Percentiles rank a stretch among this genome's conserved stretches.
Conservation (phyloP, 768 basidiomycete genomes). For the Phaeotremella fagi region DNA sequence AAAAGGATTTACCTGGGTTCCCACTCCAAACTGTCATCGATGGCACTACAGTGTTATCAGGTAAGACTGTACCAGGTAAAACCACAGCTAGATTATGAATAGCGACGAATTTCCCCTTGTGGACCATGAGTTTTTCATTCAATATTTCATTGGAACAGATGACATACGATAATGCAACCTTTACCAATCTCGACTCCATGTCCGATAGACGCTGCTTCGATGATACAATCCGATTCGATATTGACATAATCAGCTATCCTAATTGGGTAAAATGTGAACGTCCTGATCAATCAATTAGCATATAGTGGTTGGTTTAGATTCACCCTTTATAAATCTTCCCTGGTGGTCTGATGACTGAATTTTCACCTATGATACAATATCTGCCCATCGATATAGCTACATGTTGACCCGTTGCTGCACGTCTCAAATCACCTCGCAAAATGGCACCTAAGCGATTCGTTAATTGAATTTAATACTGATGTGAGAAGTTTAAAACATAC, state of each 20-base stretch:
- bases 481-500: conserved; percentile 3
- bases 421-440: conserved; percentile 84
- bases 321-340: conserved; percentile 51
- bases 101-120: conserved; percentile 96
- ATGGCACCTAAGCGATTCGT: conserved; percentile 63
- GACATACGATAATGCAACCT: conserved; percentile 78
- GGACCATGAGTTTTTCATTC: too few species aligned
- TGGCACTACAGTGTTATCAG: conserved; percentile 88
- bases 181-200: conserved; percentile 91
- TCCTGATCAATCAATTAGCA: conserved; percentile 14
- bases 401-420: conserved; percentile 84
- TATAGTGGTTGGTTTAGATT: conserved; percentile 4
- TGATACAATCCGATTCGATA: conserved; percentile 77
- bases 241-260: conserved; percentile 94
- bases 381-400: conserved; percentile 89
- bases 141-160: not conserved
- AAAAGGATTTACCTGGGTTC: conserved; percentile 65
- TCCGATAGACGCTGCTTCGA: conserved; percentile 93
- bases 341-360: conserved; percentile 65
- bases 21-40: conserved; percentile 79
- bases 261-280: conserved; percentile 88
- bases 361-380: conserved; percentile 87
- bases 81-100: conserved; percentile 93
- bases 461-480: too few species aligned
- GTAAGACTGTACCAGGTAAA: conserved; percentile 80